phyloP scores from a whole-genome alignment of 495 filamentous ascomycete genomes.

The Podospora pseudoanserina region DNA sequence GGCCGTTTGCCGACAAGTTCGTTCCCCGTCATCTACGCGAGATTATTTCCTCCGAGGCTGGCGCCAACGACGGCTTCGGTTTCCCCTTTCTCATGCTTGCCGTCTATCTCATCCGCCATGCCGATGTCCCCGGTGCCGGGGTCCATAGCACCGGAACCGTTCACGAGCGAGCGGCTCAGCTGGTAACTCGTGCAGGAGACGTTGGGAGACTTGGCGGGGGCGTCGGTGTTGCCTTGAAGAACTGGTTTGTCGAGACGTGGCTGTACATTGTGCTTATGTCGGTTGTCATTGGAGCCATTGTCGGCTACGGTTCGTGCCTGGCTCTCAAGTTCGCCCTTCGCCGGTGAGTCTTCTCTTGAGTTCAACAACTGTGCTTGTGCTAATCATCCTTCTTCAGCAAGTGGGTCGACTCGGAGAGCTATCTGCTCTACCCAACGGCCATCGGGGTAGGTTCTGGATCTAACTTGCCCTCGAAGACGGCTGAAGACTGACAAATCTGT shows the following conservation, averaged over 20 bases:
- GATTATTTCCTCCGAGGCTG: constrained; percentile 60
- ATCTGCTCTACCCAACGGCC: constrained; percentile 81
- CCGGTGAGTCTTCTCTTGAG: too few species aligned
- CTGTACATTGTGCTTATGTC: constrained; percentile 72
- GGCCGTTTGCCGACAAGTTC: constrained; percentile 59
- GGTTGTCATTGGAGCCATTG: constrained; percentile 62
- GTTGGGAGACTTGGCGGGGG: constrained; percentile 48
- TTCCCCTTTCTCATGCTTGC: constrained; percentile 59
- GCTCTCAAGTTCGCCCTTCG: constrained; percentile 47
- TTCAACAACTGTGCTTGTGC: too few species aligned
- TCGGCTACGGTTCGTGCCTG: constrained; percentile 64
- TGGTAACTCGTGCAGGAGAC: constrained; percentile 45
- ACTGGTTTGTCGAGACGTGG: constrained; percentile 84
- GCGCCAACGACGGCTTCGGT: constrained; percentile 59
- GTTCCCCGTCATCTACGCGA: constrained; percentile 55
- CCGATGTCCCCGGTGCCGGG: constrained; percentile 34
- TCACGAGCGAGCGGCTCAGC: not conserved
- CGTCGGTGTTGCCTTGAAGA: constrained; percentile 62
- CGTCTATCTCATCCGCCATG: constrained; percentile 52
- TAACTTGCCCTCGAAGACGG: too few species aligned
- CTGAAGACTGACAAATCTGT: not conserved
- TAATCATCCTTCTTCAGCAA: constrained; percentile 41
- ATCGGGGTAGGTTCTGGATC: constrained; percentile 52
- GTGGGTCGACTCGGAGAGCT: constrained; percentile 82
- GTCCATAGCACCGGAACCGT: not conserved